phyloP scores from a whole-genome alignment of 1,139 yeast genomes.

The Yamadazyma triangularis region DNA sequence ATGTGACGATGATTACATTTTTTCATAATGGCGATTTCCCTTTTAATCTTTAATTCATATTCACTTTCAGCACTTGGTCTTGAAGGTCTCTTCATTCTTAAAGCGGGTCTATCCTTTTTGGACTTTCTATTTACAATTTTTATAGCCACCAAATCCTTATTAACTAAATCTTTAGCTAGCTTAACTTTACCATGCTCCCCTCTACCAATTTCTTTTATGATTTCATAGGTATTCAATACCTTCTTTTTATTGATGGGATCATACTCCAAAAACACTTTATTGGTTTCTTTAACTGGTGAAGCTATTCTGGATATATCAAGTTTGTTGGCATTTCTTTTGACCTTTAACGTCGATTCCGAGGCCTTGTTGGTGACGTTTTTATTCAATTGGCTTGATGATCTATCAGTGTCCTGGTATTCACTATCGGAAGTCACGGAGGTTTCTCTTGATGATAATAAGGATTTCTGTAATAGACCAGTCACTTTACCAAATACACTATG shows the following conservation, averaged over 20 bases:
- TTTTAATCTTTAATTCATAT: conserved; percentile 67
- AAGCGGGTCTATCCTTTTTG: conserved; percentile 47
- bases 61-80: conserved; percentile 17
- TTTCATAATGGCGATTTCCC: conserved; percentile 95
- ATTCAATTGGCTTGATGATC: conserved; percentile 2
- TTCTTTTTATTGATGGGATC: conserved; percentile 86
- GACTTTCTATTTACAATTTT: conserved; percentile 83
- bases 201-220: conserved; percentile 79
- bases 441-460: conserved; percentile 13
- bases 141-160: conserved; percentile 80
- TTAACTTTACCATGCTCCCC: conserved; percentile 99
- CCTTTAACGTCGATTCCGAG: conserved; percentile 9
- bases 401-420: conserved; percentile 5
- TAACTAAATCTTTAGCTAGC: conserved; percentile 70
- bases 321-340: conserved; percentile 2
- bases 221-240: conserved; percentile 86
- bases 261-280: conserved; percentile 73
- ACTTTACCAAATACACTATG: conserved; percentile 30
- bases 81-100: conserved; percentile 40
- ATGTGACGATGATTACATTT: conserved; percentile 90
- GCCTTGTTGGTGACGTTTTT: conserved; percentile 4
- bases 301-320: conserved; percentile 10
- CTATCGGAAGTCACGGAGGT: conserved; percentile 7
- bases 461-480: conserved; percentile 25
- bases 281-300: conserved; percentile 72